A percentile compares a stretch with the other conserved stretches of the same genome.
Conservation (phyloP, 345 rosid genomes). For the Cardamine chenopodiifolia region DNA sequence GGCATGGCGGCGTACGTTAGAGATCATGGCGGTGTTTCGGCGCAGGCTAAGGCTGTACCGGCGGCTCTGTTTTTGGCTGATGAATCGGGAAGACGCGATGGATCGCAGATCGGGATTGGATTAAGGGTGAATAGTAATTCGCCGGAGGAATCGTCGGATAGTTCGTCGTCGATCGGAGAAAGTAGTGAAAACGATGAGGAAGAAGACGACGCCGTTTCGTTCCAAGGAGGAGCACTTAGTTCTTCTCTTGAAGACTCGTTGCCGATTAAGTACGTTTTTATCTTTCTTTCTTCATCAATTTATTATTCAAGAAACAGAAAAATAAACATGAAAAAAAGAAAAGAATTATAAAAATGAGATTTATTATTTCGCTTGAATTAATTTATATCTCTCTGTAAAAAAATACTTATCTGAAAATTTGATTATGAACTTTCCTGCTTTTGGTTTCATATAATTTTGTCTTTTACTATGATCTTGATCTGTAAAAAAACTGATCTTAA, state of each 20-base stretch:
- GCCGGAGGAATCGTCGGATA: slow-evolving; percentile 47
- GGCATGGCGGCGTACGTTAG: slow-evolving; percentile 48
- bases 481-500: neutral
- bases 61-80: slow-evolving; percentile 43
- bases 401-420: neutral
- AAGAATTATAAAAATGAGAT: neutral
- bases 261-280: slow-evolving; percentile 58
- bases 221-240: slow-evolving; percentile 22
- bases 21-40: slow-evolving; percentile 42
- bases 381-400: neutral
- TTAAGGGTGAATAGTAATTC: neutral
- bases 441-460: neutral
- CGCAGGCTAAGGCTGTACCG: slow-evolving; percentile 41
- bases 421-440: neutral
- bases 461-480: slow-evolving; percentile 16
- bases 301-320: neutral
- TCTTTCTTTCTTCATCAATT: neutral
- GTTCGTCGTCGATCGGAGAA: slow-evolving; percentile 73
- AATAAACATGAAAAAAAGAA: neutral
- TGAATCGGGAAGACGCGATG: slow-evolving; percentile 28
- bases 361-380: neutral
- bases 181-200: slow-evolving; percentile 49
- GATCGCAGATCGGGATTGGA: slow-evolving; percentile 31
- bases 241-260: slow-evolving; percentile 67
- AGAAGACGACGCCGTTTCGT: slow-evolving; percentile 46